Conservation (phyloP, 805 yeast species). For the Starmerella scarabaei region DNA sequence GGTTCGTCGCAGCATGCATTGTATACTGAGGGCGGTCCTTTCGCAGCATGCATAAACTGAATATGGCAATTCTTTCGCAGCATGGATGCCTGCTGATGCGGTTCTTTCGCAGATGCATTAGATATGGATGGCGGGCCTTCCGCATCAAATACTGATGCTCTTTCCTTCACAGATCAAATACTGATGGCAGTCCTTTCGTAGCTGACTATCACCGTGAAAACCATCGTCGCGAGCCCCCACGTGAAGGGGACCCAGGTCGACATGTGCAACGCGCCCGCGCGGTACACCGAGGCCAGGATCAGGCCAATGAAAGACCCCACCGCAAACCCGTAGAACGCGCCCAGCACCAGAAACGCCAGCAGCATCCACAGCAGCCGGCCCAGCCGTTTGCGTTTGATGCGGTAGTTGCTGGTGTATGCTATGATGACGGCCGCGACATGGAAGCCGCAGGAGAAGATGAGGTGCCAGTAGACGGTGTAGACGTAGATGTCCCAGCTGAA, state of each 20-base stretch:
- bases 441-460: slow-evolving; percentile 51
- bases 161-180: slow-evolving; percentile 7
- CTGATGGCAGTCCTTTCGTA: slow-evolving; percentile 41
- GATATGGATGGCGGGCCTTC: no score
- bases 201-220: slow-evolving; percentile 53
- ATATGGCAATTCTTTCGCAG: no score
- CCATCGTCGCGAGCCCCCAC: slow-evolving; percentile 56
- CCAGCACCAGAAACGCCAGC: slow-evolving; percentile 30
- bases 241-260: slow-evolving; percentile 91
- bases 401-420: slow-evolving; percentile 42
- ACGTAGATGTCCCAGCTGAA: slow-evolving; percentile 62
- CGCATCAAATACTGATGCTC: no score
- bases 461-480: slow-evolving; percentile 71
- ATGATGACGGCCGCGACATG: slow-evolving; percentile 52
- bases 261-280: slow-evolving; percentile 72
- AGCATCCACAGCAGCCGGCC: slow-evolving; percentile 28
- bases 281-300: slow-evolving; percentile 58
- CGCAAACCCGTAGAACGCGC: slow-evolving; percentile 38
- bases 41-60: no score
- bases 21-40: no score
- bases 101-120: no score
- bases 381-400: slow-evolving; percentile 24
- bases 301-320: slow-evolving; percentile 71
- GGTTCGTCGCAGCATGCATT: no score
- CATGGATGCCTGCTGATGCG: no score